Base-by-base conservation (phyloP, 176 grass and related monocot species). In the Carex kokanica region DNA sequence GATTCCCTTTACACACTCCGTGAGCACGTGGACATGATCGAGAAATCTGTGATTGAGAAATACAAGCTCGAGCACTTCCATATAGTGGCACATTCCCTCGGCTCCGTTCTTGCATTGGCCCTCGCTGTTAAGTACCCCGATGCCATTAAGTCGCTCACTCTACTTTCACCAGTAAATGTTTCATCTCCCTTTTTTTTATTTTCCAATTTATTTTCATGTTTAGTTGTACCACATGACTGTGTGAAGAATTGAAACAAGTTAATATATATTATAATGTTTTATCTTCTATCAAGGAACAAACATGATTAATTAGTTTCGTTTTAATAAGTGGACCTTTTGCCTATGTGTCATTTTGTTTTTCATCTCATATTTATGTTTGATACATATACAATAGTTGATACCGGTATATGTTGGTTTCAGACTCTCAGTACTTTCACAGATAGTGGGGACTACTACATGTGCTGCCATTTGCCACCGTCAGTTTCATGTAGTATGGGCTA, bases 1-100 rank as follows among this genome's bases (percentile, higher is more conserved):
- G 95, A 98, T n/a, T 98, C 92, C 13, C 87, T 98, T 1, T 98
- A 98, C 89, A 98, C 95, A 17, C 58, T 94, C n/a, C 89, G 88
- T 0, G 95, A 98, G 82, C 95, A 98, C 86, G 87, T 98, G 3
- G 92, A 94, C 83, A 94, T 93, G 92, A 93, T 98, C 81, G 95
- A 98, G 60, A 88, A 87, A 58, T 98, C 92, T 18, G 95, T 98
- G 66, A 84, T 98, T 29, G 81, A 88, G 56, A 86, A 88, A 17
- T 89, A 90, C 90, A 78, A 87, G 0, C 71, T 98, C 0, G 60
- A 84, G 0, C 78, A 84, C 0, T 98, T 98, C 81, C 95, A 98
- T 85, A 84, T 98, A 8, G 95, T 98, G 0, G 95, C 95, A 8
- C 95, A 98, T 64, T 98, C 95, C 0, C 92, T 98, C 6, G 95